These are phyloP conservation scores for Scutellaria barbata DNA, from an alignment of 257 asterid species.

Conservation along the genomic window DNA sequence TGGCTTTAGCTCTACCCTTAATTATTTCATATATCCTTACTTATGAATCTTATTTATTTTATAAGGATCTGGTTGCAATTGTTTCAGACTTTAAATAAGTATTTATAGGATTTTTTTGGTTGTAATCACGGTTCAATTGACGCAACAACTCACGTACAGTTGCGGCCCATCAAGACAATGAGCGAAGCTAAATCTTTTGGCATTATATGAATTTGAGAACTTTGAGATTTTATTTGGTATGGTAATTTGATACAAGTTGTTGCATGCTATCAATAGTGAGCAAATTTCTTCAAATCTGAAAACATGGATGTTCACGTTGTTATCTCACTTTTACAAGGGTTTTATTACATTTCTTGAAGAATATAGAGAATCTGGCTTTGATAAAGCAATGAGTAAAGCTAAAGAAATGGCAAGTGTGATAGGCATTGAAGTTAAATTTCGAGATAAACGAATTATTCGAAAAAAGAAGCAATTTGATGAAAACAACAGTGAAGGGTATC, in stretches of 20 bases:
- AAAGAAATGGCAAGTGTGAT: not conserved
- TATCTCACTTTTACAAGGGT: not conserved
- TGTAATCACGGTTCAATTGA: no score
- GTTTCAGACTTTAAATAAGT: no score
- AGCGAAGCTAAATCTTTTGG: not conserved
- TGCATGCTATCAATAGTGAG: not conserved
- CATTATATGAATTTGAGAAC: not conserved
- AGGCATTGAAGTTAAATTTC: not conserved
- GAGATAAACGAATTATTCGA: not conserved
- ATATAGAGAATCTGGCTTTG: not conserved
- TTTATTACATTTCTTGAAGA: not conserved
- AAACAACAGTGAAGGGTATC: not conserved
- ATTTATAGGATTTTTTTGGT: no score
- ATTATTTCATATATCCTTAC: no score
- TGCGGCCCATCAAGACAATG: no score
- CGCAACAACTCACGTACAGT: no score
- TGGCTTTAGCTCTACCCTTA: no score
- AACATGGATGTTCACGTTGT: not conserved
- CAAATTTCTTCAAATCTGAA: not conserved
- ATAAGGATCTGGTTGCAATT: no score
- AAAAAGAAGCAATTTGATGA: not conserved
- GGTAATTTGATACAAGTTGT: not conserved
- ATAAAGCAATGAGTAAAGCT: not conserved
- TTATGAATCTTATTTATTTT: no score
- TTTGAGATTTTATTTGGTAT: not conserved